Evolutionary conservation across 2,329 filamentous ascomycete genomes (phyloP).

Genomic region (Pestalotiopsis sp.): DNA sequence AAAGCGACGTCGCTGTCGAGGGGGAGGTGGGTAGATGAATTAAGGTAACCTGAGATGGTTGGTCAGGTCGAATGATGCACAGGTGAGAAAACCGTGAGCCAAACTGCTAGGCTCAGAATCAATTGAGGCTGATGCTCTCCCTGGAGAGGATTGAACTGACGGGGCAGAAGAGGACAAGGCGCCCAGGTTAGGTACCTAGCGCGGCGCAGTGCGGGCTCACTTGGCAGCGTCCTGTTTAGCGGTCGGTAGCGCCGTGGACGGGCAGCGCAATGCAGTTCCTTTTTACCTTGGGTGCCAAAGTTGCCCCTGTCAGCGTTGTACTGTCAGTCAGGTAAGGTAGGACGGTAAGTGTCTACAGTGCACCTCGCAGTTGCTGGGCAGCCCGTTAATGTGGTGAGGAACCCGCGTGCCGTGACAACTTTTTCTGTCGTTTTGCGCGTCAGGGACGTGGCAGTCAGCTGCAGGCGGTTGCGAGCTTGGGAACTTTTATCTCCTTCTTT

Average conservation of each 20-base stretch:
- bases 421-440: not conserved
- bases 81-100: conserved; percentile 6
- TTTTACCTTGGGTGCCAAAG: not conserved
- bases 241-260: not conserved
- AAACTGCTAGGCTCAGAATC: not conserved
- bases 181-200: not conserved
- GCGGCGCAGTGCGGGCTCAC: not conserved
- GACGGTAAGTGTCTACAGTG: not conserved
- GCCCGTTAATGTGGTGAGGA: not conserved
- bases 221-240: not conserved
- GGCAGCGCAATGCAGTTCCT: not conserved
- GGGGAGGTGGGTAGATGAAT: not conserved
- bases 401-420: not conserved
- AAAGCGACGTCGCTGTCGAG: conserved; percentile 2
- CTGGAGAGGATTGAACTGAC: not conserved
- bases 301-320: not conserved
- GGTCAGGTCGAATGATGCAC: conserved; percentile 8
- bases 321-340: not conserved
- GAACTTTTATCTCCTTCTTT: not conserved
- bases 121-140: conserved; percentile 3
- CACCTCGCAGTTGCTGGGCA: not conserved
- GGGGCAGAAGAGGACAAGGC: not conserved
- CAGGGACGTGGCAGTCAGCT: not conserved
- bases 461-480: conserved; percentile 1
- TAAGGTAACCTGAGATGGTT: not conserved